A percentile compares a stretch with the other conserved stretches of the same genome.
Conservation (phyloP, 1,139 yeast genomes). For the Schizosaccharomyces versatilis region DNA sequence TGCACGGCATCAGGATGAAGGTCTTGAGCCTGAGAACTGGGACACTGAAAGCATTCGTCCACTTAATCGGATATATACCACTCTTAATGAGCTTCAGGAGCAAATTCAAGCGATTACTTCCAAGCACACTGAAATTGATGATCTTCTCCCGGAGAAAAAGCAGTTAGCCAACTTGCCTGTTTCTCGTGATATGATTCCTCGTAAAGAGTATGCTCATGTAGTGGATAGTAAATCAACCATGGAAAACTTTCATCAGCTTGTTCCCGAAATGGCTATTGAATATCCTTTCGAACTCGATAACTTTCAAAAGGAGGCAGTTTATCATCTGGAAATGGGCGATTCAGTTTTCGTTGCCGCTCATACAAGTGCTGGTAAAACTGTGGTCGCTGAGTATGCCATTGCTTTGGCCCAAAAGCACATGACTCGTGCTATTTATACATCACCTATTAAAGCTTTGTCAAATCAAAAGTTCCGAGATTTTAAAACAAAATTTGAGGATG, state of each 20-base stretch:
- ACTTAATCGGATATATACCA: constrained; percentile 2
- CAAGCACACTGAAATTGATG: constrained; percentile 34
- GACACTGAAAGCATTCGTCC: constrained; percentile 6
- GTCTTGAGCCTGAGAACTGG: not conserved
- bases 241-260: constrained; percentile 63
- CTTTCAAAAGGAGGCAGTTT: constrained; percentile 90
- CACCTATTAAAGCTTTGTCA: constrained; percentile 79
- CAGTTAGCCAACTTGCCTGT: not conserved
- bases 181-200: not conserved
- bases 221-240: constrained; percentile 70
- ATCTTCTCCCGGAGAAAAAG: constrained; percentile 36
- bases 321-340: constrained; percentile 88
- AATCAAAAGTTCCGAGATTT: constrained; percentile 89
- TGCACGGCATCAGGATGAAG: not conserved
- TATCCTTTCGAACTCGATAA: constrained; percentile 91
- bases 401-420: constrained; percentile 78
- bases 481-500: constrained; percentile 67
- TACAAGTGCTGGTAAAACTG: constrained; percentile 84
- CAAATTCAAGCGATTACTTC: constrained; percentile 5
- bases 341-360: constrained; percentile 97
- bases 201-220: constrained; percentile 66
- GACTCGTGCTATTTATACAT: constrained; percentile 80
- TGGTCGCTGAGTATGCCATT: constrained; percentile 82
- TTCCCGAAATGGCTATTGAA: constrained; percentile 77
- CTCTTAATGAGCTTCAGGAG: not conserved